Evolutionary conservation across 1,284 basidiomycete genomes (phyloP).

Genomic region (Ceratobasidium sp.): DNA sequence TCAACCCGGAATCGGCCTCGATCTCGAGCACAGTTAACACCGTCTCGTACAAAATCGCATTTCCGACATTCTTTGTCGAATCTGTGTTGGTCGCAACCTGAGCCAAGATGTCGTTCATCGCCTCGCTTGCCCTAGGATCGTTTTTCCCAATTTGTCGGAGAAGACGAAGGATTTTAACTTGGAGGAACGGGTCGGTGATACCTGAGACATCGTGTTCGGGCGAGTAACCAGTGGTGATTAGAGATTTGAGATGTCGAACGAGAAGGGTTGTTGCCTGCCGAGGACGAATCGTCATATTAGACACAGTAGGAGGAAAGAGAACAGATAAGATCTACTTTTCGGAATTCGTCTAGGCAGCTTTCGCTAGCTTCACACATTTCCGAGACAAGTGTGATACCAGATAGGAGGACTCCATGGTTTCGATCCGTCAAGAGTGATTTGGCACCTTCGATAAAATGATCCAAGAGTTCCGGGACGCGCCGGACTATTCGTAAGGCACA

Average conservation of each 20-base stretch:
- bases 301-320: background rate
- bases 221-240: conserved; percentile 96
- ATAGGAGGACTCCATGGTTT: conserved; percentile 95
- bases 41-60: conserved; percentile 97
- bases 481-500: conserved; percentile 97
- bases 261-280: conserved; percentile 87
- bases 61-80: conserved; percentile 97
- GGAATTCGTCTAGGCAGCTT: conserved; percentile 81
- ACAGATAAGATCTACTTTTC: conserved; percentile 65
- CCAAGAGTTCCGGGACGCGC: conserved; percentile 95
- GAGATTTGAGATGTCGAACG: conserved; percentile 93
- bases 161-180: conserved; percentile 96
- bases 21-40: conserved; percentile 98
- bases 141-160: conserved; percentile 87
- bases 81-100: conserved; percentile 99
- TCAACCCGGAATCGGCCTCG: conserved; percentile 92
- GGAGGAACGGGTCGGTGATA: conserved; percentile 98
- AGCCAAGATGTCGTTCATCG: conserved; percentile 98
- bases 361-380: conserved; percentile 91
- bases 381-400: conserved; percentile 92
- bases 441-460: conserved; percentile 90
- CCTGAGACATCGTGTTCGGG: conserved; percentile 99
- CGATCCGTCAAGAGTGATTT: conserved; percentile 93
- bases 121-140: conserved; percentile 87
- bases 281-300: background rate